A percentile compares a stretch with the other conserved stretches of the same genome.
These are phyloP conservation scores for Tetracladium marchalianum DNA, from an alignment of 495 filamentous ascomycete genomes.

Conservation along the genomic window DNA sequence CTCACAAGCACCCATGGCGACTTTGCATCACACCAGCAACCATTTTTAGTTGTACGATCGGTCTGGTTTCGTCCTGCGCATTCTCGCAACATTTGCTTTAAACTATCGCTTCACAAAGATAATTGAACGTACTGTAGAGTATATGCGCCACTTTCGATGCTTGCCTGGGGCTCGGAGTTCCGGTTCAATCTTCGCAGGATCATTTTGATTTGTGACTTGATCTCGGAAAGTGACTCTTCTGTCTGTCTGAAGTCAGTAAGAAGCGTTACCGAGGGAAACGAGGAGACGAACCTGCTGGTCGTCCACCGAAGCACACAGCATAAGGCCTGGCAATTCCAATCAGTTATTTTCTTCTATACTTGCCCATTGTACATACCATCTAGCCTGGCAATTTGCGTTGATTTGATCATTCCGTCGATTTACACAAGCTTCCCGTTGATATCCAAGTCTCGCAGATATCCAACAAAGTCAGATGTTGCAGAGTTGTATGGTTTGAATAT, in stretches of 20 bases:
- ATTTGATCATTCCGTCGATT: slow-evolving; percentile 67
- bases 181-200: slow-evolving; percentile 77
- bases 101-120: neutral
- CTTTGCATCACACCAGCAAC: too few relatives aligned
- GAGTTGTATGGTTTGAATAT: too few relatives aligned
- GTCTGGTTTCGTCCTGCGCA: too few relatives aligned
- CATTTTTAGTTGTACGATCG: too few relatives aligned
- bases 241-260: slow-evolving; percentile 21
- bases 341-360: slow-evolving; percentile 4
- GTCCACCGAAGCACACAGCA: slow-evolving; percentile 91
- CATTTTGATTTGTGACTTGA: slow-evolving; percentile 85
- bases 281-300: slow-evolving; percentile 56
- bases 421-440: too few relatives aligned
- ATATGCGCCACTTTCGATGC: slow-evolving; percentile 78
- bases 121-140: slow-evolving; percentile 64
- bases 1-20: too few relatives aligned
- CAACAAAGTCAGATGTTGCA: too few relatives aligned
- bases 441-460: too few relatives aligned
- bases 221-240: slow-evolving; percentile 69
- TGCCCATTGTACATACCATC: slow-evolving; percentile 55
- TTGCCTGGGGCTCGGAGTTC: slow-evolving; percentile 82
- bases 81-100: too few relatives aligned
- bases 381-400: slow-evolving; percentile 86
- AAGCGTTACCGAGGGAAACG: neutral
- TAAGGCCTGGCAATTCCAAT: slow-evolving; percentile 51